These are phyloP conservation scores for Heliamphora pulchella DNA, from an alignment of 179 eudicot species.

Conservation along the genomic window DNA sequence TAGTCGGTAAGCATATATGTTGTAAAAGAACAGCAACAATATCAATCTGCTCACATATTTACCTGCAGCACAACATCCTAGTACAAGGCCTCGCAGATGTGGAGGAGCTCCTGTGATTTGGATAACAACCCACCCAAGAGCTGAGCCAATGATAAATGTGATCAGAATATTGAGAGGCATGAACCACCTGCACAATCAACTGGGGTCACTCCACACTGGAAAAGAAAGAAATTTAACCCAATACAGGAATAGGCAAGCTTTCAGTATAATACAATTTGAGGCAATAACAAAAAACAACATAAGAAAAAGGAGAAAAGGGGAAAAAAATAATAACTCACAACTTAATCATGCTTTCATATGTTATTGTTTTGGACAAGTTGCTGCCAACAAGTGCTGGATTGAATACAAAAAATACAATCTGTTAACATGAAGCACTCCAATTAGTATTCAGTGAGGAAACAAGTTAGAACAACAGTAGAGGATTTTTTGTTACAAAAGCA, in stretches of 20 bases:
- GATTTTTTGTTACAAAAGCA: background rate
- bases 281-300: background rate
- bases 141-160: constrained; percentile 71
- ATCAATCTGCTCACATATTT: constrained; percentile 2
- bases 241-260: background rate
- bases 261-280: background rate
- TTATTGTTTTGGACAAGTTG: constrained; percentile 63
- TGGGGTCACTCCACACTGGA: background rate
- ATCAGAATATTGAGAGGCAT: constrained; percentile 78
- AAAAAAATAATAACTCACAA: constrained; percentile 39
- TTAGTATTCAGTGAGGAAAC: constrained; percentile 7
- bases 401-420: constrained; percentile 75
- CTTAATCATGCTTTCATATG: constrained; percentile 48
- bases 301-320: background rate
- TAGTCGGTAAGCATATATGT: background rate
- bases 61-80: constrained; percentile 93
- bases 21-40: no score
- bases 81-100: constrained; percentile 60
- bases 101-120: constrained; percentile 51
- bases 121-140: constrained; percentile 64
- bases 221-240: background rate
- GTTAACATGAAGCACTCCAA: constrained; percentile 14
- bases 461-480: background rate
- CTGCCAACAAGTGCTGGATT: constrained; percentile 60
- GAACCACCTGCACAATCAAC: constrained; percentile 63